Percentiles rank a stretch among this genome's conserved stretches.
These are phyloP conservation scores for Talaromyces wortmannii DNA, from an alignment of 495 filamentous ascomycete species.

Conservation along the genomic window DNA sequence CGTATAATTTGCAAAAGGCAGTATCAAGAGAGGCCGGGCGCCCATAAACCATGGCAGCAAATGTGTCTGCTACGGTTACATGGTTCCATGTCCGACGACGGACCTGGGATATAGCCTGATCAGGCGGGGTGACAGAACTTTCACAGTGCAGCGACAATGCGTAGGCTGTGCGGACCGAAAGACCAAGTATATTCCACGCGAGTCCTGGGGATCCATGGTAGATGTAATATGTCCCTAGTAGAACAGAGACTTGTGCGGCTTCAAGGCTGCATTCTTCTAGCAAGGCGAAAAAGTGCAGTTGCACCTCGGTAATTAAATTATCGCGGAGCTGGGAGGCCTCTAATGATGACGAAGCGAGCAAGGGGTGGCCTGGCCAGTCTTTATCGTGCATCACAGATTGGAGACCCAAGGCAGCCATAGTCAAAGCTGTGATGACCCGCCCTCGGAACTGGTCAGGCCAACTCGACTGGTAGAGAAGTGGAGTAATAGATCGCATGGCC, in stretches of 20 bases:
- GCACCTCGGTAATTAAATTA: slow-evolving; percentile 1
- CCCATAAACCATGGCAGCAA: neutral
- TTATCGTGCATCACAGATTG: slow-evolving; percentile 13
- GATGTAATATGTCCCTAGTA: slow-evolving; percentile 19
- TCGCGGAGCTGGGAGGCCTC: neutral
- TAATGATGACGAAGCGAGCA: neutral
- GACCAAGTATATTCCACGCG: slow-evolving; percentile 1
- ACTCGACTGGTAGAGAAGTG: neutral
- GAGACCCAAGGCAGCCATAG: slow-evolving; percentile 21
- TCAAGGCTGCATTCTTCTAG: slow-evolving; percentile 22
- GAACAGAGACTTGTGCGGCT: slow-evolving; percentile 23
- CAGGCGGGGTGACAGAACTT: neutral
- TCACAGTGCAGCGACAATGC: neutral
- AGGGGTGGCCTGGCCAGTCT: neutral
- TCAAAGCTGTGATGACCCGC: slow-evolving; percentile 3
- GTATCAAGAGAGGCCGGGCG: neutral
- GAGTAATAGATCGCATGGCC: neutral
- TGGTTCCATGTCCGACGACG: slow-evolving; percentile 1
- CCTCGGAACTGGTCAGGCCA: neutral
- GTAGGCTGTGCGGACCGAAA: neutral
- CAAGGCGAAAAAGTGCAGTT: slow-evolving; percentile 1
- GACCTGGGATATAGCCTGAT: neutral
- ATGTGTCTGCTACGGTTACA: neutral
- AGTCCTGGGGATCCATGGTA: neutral
- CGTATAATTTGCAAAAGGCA: neutral